Base-by-base conservation (phyloP, 192 early-diverging fungal species). In the Rhizoclosmatium sp. region DNA sequence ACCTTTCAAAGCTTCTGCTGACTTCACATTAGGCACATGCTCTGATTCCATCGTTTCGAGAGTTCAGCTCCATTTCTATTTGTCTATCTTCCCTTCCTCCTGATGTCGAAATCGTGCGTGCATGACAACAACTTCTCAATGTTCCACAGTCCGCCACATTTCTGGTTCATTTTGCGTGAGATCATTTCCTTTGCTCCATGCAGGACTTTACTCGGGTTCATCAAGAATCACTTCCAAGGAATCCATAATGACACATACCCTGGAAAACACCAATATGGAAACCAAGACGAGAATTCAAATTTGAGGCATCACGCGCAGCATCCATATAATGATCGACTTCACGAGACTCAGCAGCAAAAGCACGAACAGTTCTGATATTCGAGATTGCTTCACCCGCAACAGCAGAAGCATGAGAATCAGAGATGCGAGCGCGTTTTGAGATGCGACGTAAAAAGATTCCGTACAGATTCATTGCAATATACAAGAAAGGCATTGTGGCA, bases 181-280 rank as follows among this genome's bases (percentile, higher is more conserved):
- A 31, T 31, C 31, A 31, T 31, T 31, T 31, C 31, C 31, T 31
- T 31, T 31, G 31, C 31, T 31, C 31, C 31, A 31, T 31, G 31
- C 31, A 31, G 31, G 31, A 31, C 31, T 31, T 31, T 31, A 31
- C 31, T 31, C 31, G 31, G 31, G 31, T 31, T 31, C 31, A 31
- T 31, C 31, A 31, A 31, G 31, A 31, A 31, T 31, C 31, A 31
- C 31, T 31, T 31, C 31, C 0, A 31, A 31, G 31, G 31, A 31
- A 31, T 31, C 31, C 31, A 31, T 31, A 31, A 7, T 69, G 41
- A 42, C 0, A 23, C 2, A 23, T 39, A 78, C 83, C 84, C 71
- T 85, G 84, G 51, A 85, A 85, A 14, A 81, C 10, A 2, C 83
- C 84, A 71, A 85, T 84, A 59, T 85, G 84, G 47, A 85, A 84